These are phyloP conservation scores for Mortierella sp. DNA, from an alignment of 371 early-diverging fungal genomes.

Conservation along the genomic window DNA sequence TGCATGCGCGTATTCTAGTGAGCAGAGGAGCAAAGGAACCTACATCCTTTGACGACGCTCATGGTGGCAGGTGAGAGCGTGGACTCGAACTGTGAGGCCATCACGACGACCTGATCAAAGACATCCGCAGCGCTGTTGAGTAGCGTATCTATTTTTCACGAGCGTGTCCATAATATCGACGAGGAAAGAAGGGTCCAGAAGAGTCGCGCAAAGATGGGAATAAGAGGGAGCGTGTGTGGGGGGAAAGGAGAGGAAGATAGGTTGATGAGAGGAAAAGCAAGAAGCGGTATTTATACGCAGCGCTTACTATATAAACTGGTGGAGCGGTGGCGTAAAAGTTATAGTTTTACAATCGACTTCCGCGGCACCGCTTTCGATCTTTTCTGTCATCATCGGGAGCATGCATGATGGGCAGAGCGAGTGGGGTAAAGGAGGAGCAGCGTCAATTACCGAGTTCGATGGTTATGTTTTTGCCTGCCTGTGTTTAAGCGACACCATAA, in stretches of 20 bases:
- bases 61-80: constrained; percentile 49
- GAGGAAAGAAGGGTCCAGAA: background rate
- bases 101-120: constrained; percentile 44
- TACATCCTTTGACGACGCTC: constrained; percentile 46
- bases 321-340: background rate
- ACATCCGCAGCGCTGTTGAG: constrained; percentile 45
- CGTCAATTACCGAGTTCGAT: background rate
- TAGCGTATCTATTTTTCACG: constrained; percentile 35
- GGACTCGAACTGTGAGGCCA: constrained; percentile 39
- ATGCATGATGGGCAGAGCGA: background rate
- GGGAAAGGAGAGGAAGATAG: background rate
- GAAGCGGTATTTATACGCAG: background rate
- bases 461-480: too few relatives aligned
- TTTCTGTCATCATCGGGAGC: background rate
- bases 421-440: background rate
- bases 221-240: background rate
- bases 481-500: too few relatives aligned
- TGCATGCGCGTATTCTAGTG: background rate
- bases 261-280: background rate
- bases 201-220: background rate
- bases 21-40: background rate
- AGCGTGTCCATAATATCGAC: constrained; percentile 44
- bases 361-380: background rate
- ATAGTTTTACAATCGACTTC: background rate
- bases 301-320: background rate